These are phyloP conservation scores for Posidonia australis DNA, from an alignment of 106 monocot species.

Conservation along the genomic window DNA sequence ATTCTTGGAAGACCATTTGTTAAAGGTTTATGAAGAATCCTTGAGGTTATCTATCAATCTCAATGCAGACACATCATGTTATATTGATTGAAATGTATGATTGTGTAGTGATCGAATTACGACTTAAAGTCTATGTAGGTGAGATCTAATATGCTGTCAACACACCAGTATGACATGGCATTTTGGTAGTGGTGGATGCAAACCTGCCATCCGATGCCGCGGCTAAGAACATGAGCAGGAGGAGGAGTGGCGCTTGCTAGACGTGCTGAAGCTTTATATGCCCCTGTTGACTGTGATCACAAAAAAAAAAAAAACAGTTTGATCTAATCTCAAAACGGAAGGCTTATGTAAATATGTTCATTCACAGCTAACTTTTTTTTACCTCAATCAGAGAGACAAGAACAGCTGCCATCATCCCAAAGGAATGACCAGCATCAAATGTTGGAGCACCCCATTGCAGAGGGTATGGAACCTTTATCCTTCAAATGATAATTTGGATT, in stretches of 20 bases:
- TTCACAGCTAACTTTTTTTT: slow-evolving; percentile 3
- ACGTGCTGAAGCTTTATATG: slow-evolving; percentile 87
- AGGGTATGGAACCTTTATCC: slow-evolving; percentile 92
- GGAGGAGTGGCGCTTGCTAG: slow-evolving; percentile 96
- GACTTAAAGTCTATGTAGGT: too few relatives aligned
- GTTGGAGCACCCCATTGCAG: slow-evolving; percentile 96
- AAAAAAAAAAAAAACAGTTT: not conserved
- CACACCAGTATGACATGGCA: too few relatives aligned
- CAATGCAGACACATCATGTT: too few relatives aligned
- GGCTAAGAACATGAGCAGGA: slow-evolving; percentile 91
- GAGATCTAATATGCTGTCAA: too few relatives aligned
- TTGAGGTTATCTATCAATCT: too few relatives aligned
- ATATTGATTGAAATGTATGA: not conserved
- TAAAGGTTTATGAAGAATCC: too few relatives aligned
- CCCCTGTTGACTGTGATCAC: slow-evolving; percentile 69
- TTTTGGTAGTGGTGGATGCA: not conserved
- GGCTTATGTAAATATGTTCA: not conserved
- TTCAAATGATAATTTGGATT: slow-evolving; percentile 3
- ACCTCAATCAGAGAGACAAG: slow-evolving; percentile 88
- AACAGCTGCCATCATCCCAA: slow-evolving; percentile 98
- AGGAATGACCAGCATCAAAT: slow-evolving; percentile 80
- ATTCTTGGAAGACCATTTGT: too few relatives aligned
- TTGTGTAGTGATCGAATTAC: not conserved
- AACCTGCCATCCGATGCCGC: slow-evolving; percentile 99
- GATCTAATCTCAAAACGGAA: not conserved